Evolutionary conservation across 2,329 filamentous ascomycete species (phyloP), one percentile per base, ranked within the genome.

Genomic region (Aspergillus sp.): DNA sequence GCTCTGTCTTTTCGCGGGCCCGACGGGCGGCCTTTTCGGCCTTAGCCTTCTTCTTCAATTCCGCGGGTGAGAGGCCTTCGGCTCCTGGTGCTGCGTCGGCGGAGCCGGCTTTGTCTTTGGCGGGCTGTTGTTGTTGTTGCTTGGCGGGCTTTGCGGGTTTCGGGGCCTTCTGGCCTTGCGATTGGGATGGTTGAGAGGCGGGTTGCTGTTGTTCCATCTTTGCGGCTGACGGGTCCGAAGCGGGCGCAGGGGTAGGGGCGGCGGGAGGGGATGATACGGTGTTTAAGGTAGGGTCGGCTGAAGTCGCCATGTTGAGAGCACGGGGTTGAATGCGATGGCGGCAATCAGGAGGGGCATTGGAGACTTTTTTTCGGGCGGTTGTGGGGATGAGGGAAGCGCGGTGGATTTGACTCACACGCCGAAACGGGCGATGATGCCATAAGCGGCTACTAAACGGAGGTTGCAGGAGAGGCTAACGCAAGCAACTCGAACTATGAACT

Each of bases 11-110:
- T 67, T 82, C 85, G 69, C 87, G 87, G 48, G 89, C 91, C 78
- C 93, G 84, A 60, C 91, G 83, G 47, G 92, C 92, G 52, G 90
- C 89, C 78, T 97, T 98, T 73, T 97, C 93, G 32, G 91, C 93
- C 74, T 96, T 93, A 60, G 89, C 89, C 72, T 86, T 87, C 68
- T 93, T 93, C 78, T 98, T 98, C 68, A 96, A 72, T 74, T 96
- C 89, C 18, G 91, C 91, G 36, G 69, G 69, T 6, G 73, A 73
- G 30, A 78, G 66, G 24, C 76, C 72, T 24, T 73, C 73, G 30
- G 8, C 26, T 30, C 69, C 68, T 13, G 63, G 68, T 15, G 64
- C 66, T 6, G 62, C 62, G 42, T 66, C 65, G 5, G 61, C 60
- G n/a, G 62, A 55, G 53, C 49, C 61, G 56, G 65, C 62, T 53